Percentiles rank a stretch among this genome's conserved stretches.
These are phyloP conservation scores for Rhynchosporium graminicola DNA, from an alignment of 2,329 filamentous ascomycete species.

Conservation along the genomic window DNA sequence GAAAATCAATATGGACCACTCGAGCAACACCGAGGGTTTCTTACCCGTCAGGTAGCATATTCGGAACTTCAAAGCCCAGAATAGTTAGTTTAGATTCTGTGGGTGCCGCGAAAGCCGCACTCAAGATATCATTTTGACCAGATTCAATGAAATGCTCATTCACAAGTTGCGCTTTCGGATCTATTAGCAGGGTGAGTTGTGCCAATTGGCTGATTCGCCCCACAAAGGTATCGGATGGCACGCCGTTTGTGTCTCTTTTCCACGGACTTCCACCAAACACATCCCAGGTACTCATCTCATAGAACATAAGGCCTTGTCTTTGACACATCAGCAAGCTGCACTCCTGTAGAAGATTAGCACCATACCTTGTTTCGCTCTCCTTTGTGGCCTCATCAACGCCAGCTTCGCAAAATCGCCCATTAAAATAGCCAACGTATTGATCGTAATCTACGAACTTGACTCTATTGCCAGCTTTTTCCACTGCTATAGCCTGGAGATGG, in stretches of 20 bases:
- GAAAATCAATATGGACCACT: not conserved
- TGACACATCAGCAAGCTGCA: not conserved
- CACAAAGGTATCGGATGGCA: not conserved
- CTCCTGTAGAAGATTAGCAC: not conserved
- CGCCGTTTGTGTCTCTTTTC: constrained; percentile 10
- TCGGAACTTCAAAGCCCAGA: not conserved
- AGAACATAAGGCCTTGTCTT: constrained; percentile 1
- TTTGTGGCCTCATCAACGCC: constrained; percentile 5
- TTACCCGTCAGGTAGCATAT: constrained; percentile 5
- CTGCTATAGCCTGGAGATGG: not conserved
- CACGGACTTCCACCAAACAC: not conserved
- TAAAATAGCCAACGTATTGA: not conserved
- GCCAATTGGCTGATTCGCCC: not conserved
- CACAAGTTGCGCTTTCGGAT: not conserved
- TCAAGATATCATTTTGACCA: not conserved
- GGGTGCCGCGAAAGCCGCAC: no score
- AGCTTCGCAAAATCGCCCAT: constrained; percentile 11
- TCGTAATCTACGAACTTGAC: constrained; percentile 8
- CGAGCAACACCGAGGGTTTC: not conserved
- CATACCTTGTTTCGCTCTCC: not conserved
- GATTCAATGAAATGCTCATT: no score
- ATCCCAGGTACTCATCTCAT: not conserved
- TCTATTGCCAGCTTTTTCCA: not conserved
- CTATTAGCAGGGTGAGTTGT: constrained; percentile 4
- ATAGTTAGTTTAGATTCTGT: no score